phyloP scores from a whole-genome alignment of 495 filamentous ascomycete species.

The Xylaria castorea region DNA sequence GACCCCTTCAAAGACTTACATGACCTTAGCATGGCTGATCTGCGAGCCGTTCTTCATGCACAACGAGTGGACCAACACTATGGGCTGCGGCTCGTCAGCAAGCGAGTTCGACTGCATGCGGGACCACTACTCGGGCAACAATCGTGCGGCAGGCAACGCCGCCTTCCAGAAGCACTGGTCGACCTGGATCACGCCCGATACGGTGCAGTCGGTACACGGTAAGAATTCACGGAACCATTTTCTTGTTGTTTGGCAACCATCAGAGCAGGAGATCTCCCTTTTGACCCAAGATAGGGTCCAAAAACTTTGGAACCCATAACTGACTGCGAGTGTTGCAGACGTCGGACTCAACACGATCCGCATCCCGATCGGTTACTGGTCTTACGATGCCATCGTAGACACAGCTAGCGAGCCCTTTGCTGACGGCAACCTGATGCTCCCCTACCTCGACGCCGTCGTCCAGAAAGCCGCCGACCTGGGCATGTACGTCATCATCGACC shows the following conservation, averaged over 20 bases:
- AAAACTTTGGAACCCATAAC: background rate
- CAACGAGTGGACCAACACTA: slow-evolving; percentile 50
- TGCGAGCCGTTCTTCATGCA: slow-evolving; percentile 67
- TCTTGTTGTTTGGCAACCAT: background rate
- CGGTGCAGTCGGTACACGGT: slow-evolving; percentile 56
- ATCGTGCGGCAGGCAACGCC: slow-evolving; percentile 57
- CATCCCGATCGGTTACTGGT: slow-evolving; percentile 69
- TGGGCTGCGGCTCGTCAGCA: slow-evolving; percentile 56
- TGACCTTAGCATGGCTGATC: slow-evolving; percentile 44
- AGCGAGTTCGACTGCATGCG: slow-evolving; percentile 65
- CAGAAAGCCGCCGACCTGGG: slow-evolving; percentile 60
- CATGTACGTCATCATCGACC: slow-evolving; percentile 66
- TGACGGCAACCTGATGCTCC: slow-evolving; percentile 52
- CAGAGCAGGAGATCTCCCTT: background rate
- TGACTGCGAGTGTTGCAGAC: slow-evolving; percentile 23
- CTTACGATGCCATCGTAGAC: slow-evolving; percentile 61
- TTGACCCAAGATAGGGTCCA: background rate
- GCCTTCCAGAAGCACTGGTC: slow-evolving; percentile 62
- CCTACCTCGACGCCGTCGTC: slow-evolving; percentile 58
- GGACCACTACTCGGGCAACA: slow-evolving; percentile 43
- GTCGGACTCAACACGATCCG: slow-evolving; percentile 67
- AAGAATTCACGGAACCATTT: background rate
- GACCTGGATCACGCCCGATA: slow-evolving; percentile 61
- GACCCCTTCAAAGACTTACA: background rate
- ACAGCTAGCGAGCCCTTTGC: slow-evolving; percentile 61